These are phyloP conservation scores for Rhypophila decipiens DNA, from an alignment of 495 filamentous ascomycete species.

Conservation along the genomic window DNA sequence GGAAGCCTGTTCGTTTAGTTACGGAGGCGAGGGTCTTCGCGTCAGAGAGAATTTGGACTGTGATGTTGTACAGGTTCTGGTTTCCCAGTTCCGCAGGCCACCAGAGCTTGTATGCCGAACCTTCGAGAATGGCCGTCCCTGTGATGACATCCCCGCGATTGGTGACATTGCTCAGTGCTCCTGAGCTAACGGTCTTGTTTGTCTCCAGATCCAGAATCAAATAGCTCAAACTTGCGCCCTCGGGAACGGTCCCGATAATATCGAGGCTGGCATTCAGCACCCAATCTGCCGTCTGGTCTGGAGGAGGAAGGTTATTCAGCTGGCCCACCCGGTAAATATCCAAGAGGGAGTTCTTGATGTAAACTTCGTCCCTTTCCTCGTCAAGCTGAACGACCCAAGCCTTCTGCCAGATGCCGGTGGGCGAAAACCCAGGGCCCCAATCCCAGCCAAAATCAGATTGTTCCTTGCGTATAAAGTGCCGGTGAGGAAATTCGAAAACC, in stretches of 20 bases:
- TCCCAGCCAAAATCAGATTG: constrained; percentile 70
- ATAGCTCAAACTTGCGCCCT: constrained; percentile 42
- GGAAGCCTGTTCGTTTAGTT: constrained; percentile 55
- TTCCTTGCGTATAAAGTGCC: constrained; percentile 61
- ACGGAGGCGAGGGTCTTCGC: constrained; percentile 37
- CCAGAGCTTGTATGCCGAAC: constrained; percentile 51
- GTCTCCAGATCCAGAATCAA: constrained; percentile 44
- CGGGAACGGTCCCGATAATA: constrained; percentile 48
- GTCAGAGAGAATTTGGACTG: constrained; percentile 38
- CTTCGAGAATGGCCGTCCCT: constrained; percentile 41
- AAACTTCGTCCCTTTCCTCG: constrained; percentile 29
- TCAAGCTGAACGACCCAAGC: constrained; percentile 54
- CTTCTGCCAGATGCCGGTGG: constrained; percentile 61
- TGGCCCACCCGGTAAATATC: constrained; percentile 58
- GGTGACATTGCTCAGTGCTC: constrained; percentile 37
- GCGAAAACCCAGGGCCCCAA: constrained; percentile 62
- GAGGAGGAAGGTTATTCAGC: constrained; percentile 52
- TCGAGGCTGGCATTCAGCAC: constrained; percentile 66
- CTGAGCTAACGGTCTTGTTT: constrained; percentile 42
- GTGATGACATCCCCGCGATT: constrained; percentile 43
- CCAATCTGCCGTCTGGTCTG: constrained; percentile 59
- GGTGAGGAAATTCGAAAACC: constrained; percentile 48
- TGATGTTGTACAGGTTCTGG: constrained; percentile 55
- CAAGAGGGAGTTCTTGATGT: constrained; percentile 52
- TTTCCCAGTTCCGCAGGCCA: constrained; percentile 56